Conservation (phyloP, 345 rosid genomes). For the Lumnitzera racemosa region DNA sequence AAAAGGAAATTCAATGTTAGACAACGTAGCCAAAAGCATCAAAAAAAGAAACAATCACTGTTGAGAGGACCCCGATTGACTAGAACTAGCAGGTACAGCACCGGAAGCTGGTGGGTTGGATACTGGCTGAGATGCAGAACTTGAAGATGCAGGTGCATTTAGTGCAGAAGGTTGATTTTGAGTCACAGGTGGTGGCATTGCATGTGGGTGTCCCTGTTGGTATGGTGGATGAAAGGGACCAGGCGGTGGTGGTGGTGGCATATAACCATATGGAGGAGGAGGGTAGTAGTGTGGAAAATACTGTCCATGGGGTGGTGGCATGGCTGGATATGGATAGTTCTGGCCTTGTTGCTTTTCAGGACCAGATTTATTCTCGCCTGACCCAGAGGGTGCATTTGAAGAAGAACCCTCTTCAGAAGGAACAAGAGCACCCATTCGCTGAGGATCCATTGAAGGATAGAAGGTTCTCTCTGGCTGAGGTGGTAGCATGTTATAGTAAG, state of each 20-base stretch:
- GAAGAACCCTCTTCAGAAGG: slow-evolving; percentile 68
- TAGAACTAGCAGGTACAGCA: slow-evolving; percentile 12
- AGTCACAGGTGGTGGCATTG: slow-evolving; percentile 13
- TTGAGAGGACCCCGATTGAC: slow-evolving; percentile 9
- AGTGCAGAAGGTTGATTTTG: slow-evolving; percentile 19
- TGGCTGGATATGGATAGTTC: slow-evolving; percentile 40
- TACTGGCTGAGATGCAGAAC: slow-evolving; percentile 5
- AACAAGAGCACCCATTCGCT: slow-evolving; percentile 87
- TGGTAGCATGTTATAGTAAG: slow-evolving; percentile 65
- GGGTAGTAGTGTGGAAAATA: slow-evolving; percentile 50
- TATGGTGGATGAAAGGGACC: slow-evolving; percentile 43
- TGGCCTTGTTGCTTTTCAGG: slow-evolving; percentile 42
- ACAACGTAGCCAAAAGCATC: neutral
- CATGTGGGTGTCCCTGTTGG: slow-evolving; percentile 9
- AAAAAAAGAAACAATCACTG: neutral
- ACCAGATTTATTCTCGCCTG: slow-evolving; percentile 41
- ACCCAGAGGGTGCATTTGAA: slow-evolving; percentile 19
- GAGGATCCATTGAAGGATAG: slow-evolving; percentile 98
- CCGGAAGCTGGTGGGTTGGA: slow-evolving; percentile 13
- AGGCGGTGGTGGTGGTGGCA: slow-evolving; percentile 42
- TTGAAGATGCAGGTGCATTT: slow-evolving; percentile 24
- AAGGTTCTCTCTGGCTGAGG: slow-evolving; percentile 65
- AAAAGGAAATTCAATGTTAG: too few relatives aligned
- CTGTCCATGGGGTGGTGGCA: slow-evolving; percentile 39
- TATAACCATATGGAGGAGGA: slow-evolving; percentile 58